A percentile compares a stretch with the other conserved stretches of the same genome.
Conservation (phyloP, 1,284 basidiomycete species). For the Leccinum glutinopallens region DNA sequence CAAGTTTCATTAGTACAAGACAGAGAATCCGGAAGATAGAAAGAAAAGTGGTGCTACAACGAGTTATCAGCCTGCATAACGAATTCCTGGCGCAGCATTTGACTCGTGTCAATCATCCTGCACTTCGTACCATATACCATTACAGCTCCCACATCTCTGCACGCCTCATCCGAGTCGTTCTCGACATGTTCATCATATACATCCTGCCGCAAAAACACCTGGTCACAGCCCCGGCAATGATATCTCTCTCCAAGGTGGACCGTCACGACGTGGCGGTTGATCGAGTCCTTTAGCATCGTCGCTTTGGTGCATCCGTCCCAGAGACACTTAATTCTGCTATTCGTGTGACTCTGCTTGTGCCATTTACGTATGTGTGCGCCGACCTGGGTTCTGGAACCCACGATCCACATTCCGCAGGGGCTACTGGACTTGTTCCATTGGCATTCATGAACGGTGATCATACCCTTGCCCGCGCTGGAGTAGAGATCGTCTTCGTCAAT, state of each 20-base stretch:
- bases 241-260: conserved; percentile 21
- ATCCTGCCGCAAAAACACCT: conserved; percentile 16
- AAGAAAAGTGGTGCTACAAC: not conserved
- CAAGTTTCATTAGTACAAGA: not conserved
- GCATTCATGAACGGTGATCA: conserved; percentile 17
- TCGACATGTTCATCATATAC: conserved; percentile 17
- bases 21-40: not conserved
- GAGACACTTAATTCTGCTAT: conserved; percentile 3
- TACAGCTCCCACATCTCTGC: not conserved
- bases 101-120: conserved; percentile 4
- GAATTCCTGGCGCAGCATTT: not conserved
- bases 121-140: conserved; percentile 13
- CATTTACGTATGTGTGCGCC: conserved; percentile 17
- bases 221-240: conserved; percentile 13
- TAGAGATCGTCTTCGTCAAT: conserved; percentile 19
- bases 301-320: conserved; percentile 16
- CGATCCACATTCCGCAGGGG: conserved; percentile 24
- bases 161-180: not conserved
- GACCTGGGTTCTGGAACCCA: conserved; percentile 11
- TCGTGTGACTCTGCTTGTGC: not conserved
- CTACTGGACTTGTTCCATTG: conserved; percentile 10
- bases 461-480: not conserved
- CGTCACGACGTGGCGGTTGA: conserved; percentile 17
- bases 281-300: conserved; percentile 16
- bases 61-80: not conserved